Evolutionary conservation across 495 filamentous ascomycete genomes (phyloP).

Genomic region (Penicillium egyptiacum): DNA sequence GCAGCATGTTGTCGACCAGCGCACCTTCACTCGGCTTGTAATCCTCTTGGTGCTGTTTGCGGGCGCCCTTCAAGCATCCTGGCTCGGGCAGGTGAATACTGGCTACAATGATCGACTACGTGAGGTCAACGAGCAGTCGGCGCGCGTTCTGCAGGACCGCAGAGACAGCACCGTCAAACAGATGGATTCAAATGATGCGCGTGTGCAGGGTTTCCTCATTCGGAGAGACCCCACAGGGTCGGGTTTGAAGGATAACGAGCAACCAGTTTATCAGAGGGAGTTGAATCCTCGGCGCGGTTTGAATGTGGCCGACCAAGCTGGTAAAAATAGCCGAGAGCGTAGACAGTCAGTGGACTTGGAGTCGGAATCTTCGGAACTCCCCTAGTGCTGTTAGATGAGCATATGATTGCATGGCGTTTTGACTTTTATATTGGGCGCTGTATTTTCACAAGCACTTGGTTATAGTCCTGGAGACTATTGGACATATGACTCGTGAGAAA

Average conservation of each 20-base stretch:
- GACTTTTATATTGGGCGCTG: slow-evolving; percentile 5
- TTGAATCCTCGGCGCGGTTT: slow-evolving; percentile 27
- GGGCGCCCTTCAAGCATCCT: slow-evolving; percentile 63
- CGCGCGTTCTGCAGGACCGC: slow-evolving; percentile 58
- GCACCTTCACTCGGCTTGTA: slow-evolving; percentile 69
- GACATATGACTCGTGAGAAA: background rate
- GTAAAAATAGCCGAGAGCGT: slow-evolving; percentile 2
- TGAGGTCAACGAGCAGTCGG: slow-evolving; percentile 60
- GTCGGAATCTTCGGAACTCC: background rate
- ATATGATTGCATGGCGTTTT: background rate
- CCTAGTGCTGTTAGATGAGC: background rate
- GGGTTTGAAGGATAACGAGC: slow-evolving; percentile 46
- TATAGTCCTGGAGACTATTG: background rate
- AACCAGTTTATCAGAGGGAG: slow-evolving; percentile 37
- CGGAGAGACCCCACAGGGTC: slow-evolving; percentile 58
- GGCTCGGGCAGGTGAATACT: slow-evolving; percentile 57
- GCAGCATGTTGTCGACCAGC: slow-evolving; percentile 67
- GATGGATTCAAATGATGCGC: slow-evolving; percentile 55
- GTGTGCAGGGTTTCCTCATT: slow-evolving; percentile 71
- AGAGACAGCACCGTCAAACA: slow-evolving; percentile 48
- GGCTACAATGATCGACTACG: slow-evolving; percentile 62
- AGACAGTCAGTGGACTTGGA: background rate
- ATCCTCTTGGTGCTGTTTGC: slow-evolving; percentile 65
- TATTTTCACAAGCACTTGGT: background rate
- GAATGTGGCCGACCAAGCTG: background rate